Evolutionary conservation across 1,139 yeast species (phyloP), one percentile per base, ranked within the genome.

Genomic region (Hyphopichia buzzinii): DNA sequence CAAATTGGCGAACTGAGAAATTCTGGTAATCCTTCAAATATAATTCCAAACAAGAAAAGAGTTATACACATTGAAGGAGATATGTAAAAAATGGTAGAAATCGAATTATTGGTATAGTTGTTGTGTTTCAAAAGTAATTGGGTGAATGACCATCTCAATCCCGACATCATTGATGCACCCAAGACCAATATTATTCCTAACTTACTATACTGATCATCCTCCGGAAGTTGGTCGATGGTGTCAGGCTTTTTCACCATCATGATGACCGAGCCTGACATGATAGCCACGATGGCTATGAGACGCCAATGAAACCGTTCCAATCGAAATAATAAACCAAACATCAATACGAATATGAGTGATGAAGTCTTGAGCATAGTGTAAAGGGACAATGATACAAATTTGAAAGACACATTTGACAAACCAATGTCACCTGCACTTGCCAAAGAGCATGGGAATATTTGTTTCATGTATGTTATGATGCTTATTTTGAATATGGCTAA

Each of bases 391-490:
- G 96, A 79, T 33, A 92, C 85, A 55, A 76, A 81, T 44, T 82
- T 73, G 50, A 90, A 77, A 25, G 96, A 84, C 24, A 84, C 79
- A 57, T 92, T 92, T 24, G 96, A 92, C 47, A 89, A 72, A 3
- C 98, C 98, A 48, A 92, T 89, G 59, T 92, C 98, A 11, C 95
- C 94, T 3, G 95, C 88, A 2, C 92, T 80, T 0, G 96, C 94
- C 12, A 86, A 41, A 0, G 96, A 85, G 54, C 97, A 89, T 0
- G 97, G 97, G 2, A 87, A 55, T 31, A 89, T 81, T 38, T 77
- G 81, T 29, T 65, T 63, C 5, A 71, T 12, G 48, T 79, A 82
- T n/a, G 51, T 39, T 26, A 37, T 8, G 16, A 39, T 36, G 29
- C 44, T 50, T 30, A 64, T 57, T 15, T 36, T 39, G 37, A 59